phyloP scores from a whole-genome alignment of 2,329 filamentous ascomycete genomes.

The Venturia nashicola region DNA sequence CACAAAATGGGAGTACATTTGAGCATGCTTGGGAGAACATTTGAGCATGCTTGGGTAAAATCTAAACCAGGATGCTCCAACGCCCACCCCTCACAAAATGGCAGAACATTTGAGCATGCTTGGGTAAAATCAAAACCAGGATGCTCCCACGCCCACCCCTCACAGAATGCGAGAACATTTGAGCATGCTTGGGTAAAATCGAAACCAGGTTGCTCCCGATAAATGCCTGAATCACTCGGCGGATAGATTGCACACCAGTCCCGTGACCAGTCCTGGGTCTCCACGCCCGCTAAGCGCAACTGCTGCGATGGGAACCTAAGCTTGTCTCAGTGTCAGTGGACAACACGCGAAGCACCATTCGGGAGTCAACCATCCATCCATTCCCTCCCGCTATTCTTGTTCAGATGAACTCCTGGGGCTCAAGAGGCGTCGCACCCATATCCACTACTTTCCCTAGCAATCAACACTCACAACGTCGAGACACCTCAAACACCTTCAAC shows the following conservation, averaged over 20 bases:
- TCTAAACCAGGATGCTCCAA: no score
- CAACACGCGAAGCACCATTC: neutral
- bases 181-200: no score
- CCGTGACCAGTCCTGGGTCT: no score
- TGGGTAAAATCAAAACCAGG: no score
- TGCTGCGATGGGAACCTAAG: neutral
- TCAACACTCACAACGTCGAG: slow-evolving; percentile 15
- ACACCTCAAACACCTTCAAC: slow-evolving; percentile 16
- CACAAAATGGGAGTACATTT: no score
- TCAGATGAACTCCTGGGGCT: slow-evolving; percentile 42
- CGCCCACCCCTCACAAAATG: neutral
- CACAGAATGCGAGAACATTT: neutral
- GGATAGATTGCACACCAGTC: no score
- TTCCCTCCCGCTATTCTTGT: slow-evolving; percentile 24
- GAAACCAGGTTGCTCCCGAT: no score
- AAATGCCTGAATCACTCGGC: no score
- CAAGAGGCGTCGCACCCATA: slow-evolving; percentile 45
- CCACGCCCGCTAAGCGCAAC: neutral
- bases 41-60: no score
- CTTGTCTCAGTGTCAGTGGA: neutral
- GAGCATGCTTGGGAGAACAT: no score
- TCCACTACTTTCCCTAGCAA: slow-evolving; percentile 37
- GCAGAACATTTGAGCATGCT: neutral
- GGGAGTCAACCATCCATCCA: slow-evolving; percentile 18
- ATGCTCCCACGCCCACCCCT: neutral